Base-by-base conservation (phyloP, 352 stramenopile genomes). In the Pythium rhizo-oryzae region DNA sequence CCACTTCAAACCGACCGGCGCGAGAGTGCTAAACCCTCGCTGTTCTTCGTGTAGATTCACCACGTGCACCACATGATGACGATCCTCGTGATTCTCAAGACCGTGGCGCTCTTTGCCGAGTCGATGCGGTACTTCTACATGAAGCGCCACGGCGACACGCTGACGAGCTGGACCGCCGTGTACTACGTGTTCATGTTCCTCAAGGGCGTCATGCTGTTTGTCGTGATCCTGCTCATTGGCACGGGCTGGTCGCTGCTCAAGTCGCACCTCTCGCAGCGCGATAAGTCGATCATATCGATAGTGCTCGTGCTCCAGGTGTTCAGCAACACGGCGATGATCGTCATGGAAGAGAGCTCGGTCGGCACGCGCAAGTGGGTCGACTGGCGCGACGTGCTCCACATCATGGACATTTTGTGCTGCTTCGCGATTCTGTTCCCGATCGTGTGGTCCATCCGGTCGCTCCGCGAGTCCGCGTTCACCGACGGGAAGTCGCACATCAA, bases 171-270 rank as follows among this genome's bases (percentile, higher is more conserved):
- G 92, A 82, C 83, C 19, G 73, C 84, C 11, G 77, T 99, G 8
- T 99, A 96, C 67, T 99, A 99, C 78, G 78, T 95, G 8, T 97
- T 99, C 72, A 80, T 91, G 53, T 98, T 97, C 62, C 74, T 99
- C 19, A 99, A 99, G 71, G 94, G 96, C 25, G 85, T 98, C 47
- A 94, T 98, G 67, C 84, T 99, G n/a, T 99, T 99, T 70, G 91
- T 96, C 8, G 96, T 99, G n/a, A 89, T 99, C 53, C 75, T 99
- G 25, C 86, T 99, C 35, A 98, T 99, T 70, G 97, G 97, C 59
- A 98, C 93, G 56, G 97, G 97, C 18, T 99, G 96, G 96, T 98
- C 89, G 54, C 85, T 99, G 50, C 78, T 99, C 55, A 99, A 99
- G 81, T 94, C 97, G 43, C 98, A 98, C 75, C 73, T 99, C 23